phyloP scores from a whole-genome alignment of 2,329 filamentous ascomycete genomes.

The Diaporthe vaccinii region DNA sequence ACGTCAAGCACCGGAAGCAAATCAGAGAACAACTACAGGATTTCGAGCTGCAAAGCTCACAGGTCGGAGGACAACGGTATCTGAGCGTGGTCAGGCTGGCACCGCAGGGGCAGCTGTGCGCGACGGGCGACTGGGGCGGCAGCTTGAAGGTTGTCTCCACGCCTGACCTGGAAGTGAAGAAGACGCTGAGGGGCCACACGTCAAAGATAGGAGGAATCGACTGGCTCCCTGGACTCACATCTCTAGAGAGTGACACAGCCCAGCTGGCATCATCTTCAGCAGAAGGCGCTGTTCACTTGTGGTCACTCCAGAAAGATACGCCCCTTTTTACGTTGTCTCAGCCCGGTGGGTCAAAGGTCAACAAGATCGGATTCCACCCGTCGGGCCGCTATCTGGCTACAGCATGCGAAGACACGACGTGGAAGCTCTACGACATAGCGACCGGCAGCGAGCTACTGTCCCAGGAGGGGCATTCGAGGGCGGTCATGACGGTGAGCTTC shows the following conservation, averaged over 20 bases:
- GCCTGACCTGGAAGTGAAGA: constrained; percentile 83
- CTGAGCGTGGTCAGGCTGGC: constrained; percentile 94
- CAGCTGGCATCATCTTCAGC: constrained; percentile 93
- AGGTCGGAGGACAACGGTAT: constrained; percentile 91
- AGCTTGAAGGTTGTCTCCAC: constrained; percentile 88
- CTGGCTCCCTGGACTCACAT: constrained; percentile 88
- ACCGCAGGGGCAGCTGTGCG: constrained; percentile 85
- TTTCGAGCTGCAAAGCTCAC: constrained; percentile 93
- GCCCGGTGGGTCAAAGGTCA: constrained; percentile 75
- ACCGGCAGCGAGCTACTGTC: constrained; percentile 86
- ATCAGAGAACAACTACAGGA: constrained; percentile 85
- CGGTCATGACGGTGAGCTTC: constrained; percentile 91
- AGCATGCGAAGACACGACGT: constrained; percentile 95
- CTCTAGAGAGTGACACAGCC: constrained; percentile 76
- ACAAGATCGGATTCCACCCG: constrained; percentile 93
- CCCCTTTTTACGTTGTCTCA: constrained; percentile 65
- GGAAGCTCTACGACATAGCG: constrained; percentile 95
- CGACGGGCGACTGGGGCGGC: constrained; percentile 93
- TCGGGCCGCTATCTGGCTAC: constrained; percentile 91
- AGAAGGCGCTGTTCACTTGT: constrained; percentile 88
- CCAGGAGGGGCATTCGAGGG: constrained; percentile 94
- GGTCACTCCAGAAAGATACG: constrained; percentile 89
- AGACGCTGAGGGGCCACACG: constrained; percentile 84
- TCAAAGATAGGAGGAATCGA: constrained; percentile 91
- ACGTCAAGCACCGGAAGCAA: constrained; percentile 91